Evolutionary conservation across 1,139 yeast species (phyloP), one percentile per base, ranked within the genome.

Genomic region (Debaryomyces singareniensis): DNA sequence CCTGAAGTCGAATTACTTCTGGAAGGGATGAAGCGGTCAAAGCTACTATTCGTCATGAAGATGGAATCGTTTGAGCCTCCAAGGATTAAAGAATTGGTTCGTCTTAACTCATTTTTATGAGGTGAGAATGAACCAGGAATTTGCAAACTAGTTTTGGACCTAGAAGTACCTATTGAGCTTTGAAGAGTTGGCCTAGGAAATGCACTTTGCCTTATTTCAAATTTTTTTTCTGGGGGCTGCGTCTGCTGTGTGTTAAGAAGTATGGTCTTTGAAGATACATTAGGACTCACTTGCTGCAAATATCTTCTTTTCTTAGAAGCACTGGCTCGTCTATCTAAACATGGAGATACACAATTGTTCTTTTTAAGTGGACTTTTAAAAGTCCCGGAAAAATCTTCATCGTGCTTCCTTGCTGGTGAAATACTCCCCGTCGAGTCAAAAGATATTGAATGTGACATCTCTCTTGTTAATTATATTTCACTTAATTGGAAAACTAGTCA

Each of bases 11-110:
- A 55, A 40, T 66, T 65, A 33, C 63, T 67, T 31, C 68, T 57
- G 12, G 68, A 58, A 13, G 74, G 74, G 34, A 68, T 68, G 38
- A 68, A 68, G 31, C 74, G 39, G 43, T 68, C 69, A 3, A 58
- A 46, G 1, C 61, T 43, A 5, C 53, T 36, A 3, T 55, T 33
- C 5, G 49, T 39, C 30, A 46, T 55, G 24, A 43, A 50, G 23
- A 43, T 53, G 16, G 35, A 36, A 24, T 53, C 57, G 3, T 52
- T 47, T 6, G 53, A 54, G 10, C 56, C 55, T 28, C 42, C 53
- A 29, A 41, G 45, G 25, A 51, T 50, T 28, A 60, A 47, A 1
- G 69, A 63, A 35, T 58, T 61, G 3, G 69, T 48, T 29, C 70
- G 43, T 31, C 70, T 49, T 30, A 63, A 48, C 32, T 47, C 53